Conservation (phyloP, 176 grass and related monocot species). For the Alopecurus myosuroides region DNA sequence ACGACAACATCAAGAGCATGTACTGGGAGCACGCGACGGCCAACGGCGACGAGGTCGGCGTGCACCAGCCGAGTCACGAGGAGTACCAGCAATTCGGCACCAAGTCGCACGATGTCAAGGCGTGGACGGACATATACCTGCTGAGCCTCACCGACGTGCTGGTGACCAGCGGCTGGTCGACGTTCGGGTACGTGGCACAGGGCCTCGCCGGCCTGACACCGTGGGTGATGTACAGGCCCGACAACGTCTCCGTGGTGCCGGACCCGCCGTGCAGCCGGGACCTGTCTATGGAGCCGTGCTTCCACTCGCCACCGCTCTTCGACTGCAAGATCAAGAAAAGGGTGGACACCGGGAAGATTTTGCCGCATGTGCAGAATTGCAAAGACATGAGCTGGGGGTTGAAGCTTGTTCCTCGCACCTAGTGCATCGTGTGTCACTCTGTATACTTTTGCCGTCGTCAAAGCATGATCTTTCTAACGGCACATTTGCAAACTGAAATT, state of each 20-base stretch:
- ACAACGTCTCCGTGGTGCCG: not conserved
- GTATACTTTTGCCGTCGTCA: too few species aligned
- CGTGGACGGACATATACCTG: slow-evolving; percentile 68
- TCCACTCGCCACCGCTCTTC: slow-evolving; percentile 51
- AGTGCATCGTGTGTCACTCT: too few species aligned
- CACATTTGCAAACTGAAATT: too few species aligned
- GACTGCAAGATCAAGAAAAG: slow-evolving; percentile 48
- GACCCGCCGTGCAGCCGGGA: slow-evolving; percentile 23
- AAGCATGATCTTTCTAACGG: too few species aligned
- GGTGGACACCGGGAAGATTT: slow-evolving; percentile 25
- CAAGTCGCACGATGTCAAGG: slow-evolving; percentile 52
- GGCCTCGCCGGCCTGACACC: slow-evolving; percentile 47
- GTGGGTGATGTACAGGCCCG: slow-evolving; percentile 39
- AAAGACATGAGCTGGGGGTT: slow-evolving; percentile 42
- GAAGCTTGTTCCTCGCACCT: slow-evolving; percentile 54
- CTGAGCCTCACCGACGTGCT: slow-evolving; percentile 52
- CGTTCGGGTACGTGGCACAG: slow-evolving; percentile 69
- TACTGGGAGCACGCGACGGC: slow-evolving; percentile 59
- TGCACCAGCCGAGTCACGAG: slow-evolving; percentile 80
- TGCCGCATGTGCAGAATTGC: slow-evolving; percentile 56
- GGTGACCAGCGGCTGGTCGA: slow-evolving; percentile 47
- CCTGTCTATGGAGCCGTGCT: slow-evolving; percentile 62
- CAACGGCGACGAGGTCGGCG: slow-evolving; percentile 37
- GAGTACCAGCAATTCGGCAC: slow-evolving; percentile 22
- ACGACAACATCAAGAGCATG: slow-evolving; percentile 43